A percentile compares a stretch with the other conserved stretches of the same genome.
phyloP scores from a whole-genome alignment of 169 alveolate species.

The Eimeria maxima region DNA sequence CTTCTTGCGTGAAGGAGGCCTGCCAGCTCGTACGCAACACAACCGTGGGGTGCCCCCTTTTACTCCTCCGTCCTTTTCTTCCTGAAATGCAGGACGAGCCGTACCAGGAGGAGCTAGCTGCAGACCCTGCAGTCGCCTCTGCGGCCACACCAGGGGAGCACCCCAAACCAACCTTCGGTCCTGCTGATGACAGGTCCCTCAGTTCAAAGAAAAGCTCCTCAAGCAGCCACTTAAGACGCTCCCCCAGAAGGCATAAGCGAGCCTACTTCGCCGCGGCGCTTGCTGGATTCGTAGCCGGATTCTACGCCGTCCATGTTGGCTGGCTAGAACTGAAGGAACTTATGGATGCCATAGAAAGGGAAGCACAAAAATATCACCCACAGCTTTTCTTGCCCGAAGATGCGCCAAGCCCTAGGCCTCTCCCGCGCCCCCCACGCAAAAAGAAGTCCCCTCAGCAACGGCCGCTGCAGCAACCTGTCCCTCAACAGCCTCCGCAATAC shows the following conservation, averaged over 20 bases:
- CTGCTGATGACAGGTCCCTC: too few relatives aligned
- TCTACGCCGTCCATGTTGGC: background rate
- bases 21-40: background rate
- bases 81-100: background rate
- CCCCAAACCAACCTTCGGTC: background rate
- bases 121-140: background rate
- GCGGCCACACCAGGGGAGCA: background rate
- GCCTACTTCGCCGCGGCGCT: background rate
- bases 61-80: background rate
- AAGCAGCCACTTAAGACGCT: background rate
- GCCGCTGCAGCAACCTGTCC: background rate
- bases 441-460: background rate
- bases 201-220: background rate
- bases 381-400: background rate
- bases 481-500: background rate
- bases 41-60: conserved; percentile 13
- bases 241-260: background rate
- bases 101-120: background rate
- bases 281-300: background rate
- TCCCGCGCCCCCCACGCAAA: background rate
- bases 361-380: too few relatives aligned
- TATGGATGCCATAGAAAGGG: background rate
- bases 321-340: background rate
- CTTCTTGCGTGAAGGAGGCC: conserved; percentile 10
- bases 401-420: background rate